Base-by-base conservation (phyloP, 2,329 filamentous ascomycete species). In the Myriosclerotinia curreyana region DNA sequence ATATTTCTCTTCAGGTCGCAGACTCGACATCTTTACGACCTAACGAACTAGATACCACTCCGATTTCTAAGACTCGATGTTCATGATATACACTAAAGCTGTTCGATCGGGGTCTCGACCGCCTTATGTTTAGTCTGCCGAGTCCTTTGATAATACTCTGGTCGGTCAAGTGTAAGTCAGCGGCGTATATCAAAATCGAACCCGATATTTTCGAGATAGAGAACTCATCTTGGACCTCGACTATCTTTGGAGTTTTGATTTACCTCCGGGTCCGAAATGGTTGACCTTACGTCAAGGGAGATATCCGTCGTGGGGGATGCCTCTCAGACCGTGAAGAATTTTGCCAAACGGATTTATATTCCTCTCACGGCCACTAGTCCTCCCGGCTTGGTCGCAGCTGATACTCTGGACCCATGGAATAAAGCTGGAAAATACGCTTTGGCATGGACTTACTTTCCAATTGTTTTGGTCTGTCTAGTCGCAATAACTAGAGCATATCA, bases 371-470 rank as follows among this genome's bases (percentile, higher is more conserved):
- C 84, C 2, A 82, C 81, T 38, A 87, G 84, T 66, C 84, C 85
- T 1, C 79, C 85, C 0, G 86, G 86, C 17, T 77, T 88, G 40
- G 77, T 87, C 51, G 83, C 88, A 75, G 86, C 86, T 25, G 76
- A 86, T 67, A 84, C 81, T 1, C 78, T 87, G 64, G 93, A 97
- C 75, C 91, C 93, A 31, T 97, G 90, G 89, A 83, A 76, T 34
- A 79, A 91, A 73, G 87, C 92, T 28, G 91, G 89, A 52, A 96
- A 96, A 79, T 96, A 97, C 78, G 92, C 83, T 2, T 78, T 91
- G 60, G 91, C 89, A 64, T 96, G 92, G 86, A 91, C 94, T 17
- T 96, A 96, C 76, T 96, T 96, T 72, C 87, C 89, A 60, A 76
- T 96, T 56, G 85, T 87, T 59, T 76, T 97, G 66, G 82, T 93